Conservation (phyloP, 2,329 filamentous ascomycete species). For the Phaeophleospora eucalypticola region DNA sequence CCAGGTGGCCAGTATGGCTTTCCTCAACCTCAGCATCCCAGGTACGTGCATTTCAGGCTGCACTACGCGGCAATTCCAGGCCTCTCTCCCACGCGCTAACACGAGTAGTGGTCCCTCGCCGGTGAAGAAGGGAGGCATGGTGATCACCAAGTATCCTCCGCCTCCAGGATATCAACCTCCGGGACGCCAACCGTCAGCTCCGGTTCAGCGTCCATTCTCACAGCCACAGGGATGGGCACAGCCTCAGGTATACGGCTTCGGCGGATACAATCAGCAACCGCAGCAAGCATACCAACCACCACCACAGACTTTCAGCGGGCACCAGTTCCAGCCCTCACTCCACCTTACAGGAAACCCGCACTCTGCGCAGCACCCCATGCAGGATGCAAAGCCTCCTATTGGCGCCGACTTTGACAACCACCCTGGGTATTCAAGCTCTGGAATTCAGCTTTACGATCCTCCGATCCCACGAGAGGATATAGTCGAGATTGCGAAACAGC, state of each 20-base stretch:
- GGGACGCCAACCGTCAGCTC: constrained; percentile 15
- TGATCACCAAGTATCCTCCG: constrained; percentile 49
- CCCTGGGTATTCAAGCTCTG: too few relatives aligned
- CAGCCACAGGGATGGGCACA: constrained; percentile 21
- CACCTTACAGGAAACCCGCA: too few relatives aligned
- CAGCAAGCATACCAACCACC: constrained; percentile 1
- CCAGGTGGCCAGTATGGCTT: constrained; percentile 1
- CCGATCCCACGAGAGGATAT: not conserved
- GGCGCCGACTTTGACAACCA: too few relatives aligned
- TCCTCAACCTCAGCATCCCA: constrained; percentile 8
- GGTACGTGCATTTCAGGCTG: constrained; percentile 6
- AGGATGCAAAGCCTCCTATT: too few relatives aligned
- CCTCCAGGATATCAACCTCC: constrained; percentile 43
- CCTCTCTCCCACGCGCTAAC: not conserved
- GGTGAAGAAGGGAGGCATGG: constrained; percentile 40
- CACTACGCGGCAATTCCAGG: not conserved
- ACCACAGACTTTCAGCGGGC: constrained; percentile 1
- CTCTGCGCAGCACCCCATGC: too few relatives aligned
- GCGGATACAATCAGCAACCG: constrained; percentile 7
- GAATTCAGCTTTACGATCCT: too few relatives aligned
- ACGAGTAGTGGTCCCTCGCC: constrained; percentile 26
- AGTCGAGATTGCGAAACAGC: not conserved
- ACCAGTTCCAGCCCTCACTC: too few relatives aligned
- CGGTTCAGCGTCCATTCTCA: constrained; percentile 4
- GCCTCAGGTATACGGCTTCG: constrained; percentile 2